Evolutionary conservation across 768 basidiomycete species (phyloP), one percentile per base, ranked within the genome.

Genomic region (Suillus cothurnatus): DNA sequence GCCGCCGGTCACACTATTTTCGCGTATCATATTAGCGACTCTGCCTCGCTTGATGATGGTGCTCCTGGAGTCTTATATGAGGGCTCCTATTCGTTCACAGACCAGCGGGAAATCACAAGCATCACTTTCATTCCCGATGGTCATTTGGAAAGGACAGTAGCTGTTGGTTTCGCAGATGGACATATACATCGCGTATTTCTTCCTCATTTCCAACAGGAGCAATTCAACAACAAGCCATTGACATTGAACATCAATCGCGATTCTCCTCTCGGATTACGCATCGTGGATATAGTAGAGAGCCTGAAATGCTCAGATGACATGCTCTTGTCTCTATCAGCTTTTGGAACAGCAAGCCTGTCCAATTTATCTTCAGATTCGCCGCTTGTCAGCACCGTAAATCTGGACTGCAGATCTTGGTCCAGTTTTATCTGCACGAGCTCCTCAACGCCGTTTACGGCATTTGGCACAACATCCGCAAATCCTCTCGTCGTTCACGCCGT

Each of bases 401-500:
- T 92, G 41, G 73, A 81, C 50, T 67, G 76, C 4, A 87, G 86
- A 49, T 84, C 87, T 69, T 94, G 92, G 92, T 75, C 81, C 7
- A 84, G 85, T 23, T 80, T 87, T 67, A 82, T 93, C 61, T 86
- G 79, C 61, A 74, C 83, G 56, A 72, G 80, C 11, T 77, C 85
- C 17, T 80, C 86, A 4, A 74, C 81, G 0, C 83, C 89, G 15
- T 92, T 85, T 64, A 88, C 88, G 12, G 87, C 85, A 11, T 88
- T 94, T 64, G 92, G 92, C 11, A 84, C 85, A 11, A 88, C 88
- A 2, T 74, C 78, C 2, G 0, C 66, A n/a, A 34, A 62, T 41
- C 90, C 92, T 4, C 80, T 93, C 34, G 78, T 80, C 41, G 76
- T 92, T 21, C 82, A 92, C 73, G 64, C 82, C 43, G 78, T 94